Percentiles rank a stretch among this genome's conserved stretches.
phyloP scores from a whole-genome alignment of 2,329 filamentous ascomycete species.

The Cercospora citrullina region DNA sequence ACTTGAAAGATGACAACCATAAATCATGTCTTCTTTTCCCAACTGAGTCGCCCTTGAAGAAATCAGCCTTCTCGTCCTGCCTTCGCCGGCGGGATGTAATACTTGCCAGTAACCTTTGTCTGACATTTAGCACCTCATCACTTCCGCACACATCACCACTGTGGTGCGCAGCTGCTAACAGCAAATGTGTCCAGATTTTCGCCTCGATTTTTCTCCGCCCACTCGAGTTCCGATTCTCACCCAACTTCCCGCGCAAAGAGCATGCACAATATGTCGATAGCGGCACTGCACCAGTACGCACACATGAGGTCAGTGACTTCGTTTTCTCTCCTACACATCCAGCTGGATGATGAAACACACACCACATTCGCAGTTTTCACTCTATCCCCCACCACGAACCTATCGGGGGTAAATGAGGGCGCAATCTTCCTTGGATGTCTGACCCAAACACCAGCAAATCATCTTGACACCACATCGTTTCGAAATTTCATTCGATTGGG shows the following conservation, averaged over 20 bases:
- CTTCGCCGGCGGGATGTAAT: constrained; percentile 67
- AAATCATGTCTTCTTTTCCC: constrained; percentile 79
- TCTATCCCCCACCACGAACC: constrained; percentile 51
- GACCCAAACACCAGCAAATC: constrained; percentile 28
- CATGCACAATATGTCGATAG: not conserved
- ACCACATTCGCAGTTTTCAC: constrained; percentile 88
- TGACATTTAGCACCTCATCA: constrained; percentile 53
- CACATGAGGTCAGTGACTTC: constrained; percentile 1
- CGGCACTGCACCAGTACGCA: not conserved
- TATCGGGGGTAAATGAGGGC: constrained; percentile 42
- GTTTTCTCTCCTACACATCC: not conserved
- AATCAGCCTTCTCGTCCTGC: constrained; percentile 64
- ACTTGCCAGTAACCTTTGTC: constrained; percentile 89
- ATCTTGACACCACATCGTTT: not conserved
- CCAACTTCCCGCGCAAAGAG: not conserved
- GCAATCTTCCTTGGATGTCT: constrained; percentile 47
- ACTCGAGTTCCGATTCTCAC: not conserved
- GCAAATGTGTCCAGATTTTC: not conserved
- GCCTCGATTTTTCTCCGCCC: not conserved
- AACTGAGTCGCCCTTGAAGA: constrained; percentile 87
- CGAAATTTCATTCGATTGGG: not conserved
- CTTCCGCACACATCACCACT: constrained; percentile 9
- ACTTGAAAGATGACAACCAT: constrained; percentile 69
- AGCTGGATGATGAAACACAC: constrained; percentile 48
- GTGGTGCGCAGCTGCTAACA: constrained; percentile 9